Evolutionary conservation across 768 basidiomycete genomes (phyloP), one percentile per base, ranked within the genome.

Genomic region (Podaxis sp.): DNA sequence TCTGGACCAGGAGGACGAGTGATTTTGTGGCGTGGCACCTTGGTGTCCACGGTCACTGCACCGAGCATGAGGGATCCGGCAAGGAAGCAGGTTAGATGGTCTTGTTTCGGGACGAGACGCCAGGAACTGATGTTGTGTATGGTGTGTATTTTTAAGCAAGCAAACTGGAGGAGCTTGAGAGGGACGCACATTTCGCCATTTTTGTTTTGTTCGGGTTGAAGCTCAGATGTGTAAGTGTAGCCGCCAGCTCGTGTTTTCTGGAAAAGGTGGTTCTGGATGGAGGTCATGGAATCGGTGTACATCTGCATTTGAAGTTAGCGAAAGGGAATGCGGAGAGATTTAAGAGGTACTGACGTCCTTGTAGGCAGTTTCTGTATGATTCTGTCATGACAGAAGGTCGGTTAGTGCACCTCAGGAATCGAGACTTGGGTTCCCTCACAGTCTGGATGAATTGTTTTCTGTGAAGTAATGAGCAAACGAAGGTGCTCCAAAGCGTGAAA

Each of bases 31-130:
- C 55, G 54, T 1, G 54, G 61, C 2, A 73, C 75, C 17, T 80
- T 63, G 0, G 88, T 82, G 10, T 89, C 89, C 2, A 86, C 76
- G 1, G 79, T 84, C 2, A 90, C 91, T 13, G 93, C 91, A 12
- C 96, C 95, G 2, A 99, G 84, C 82, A 99, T 87, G 60, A 99
- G 84, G 0, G 92, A 92, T 2, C 95, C 96, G 20, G 89, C 94
- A 37, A 99, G 78, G 85, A 97, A 99, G 76, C 96, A 98, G 2
- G 92, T 95, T 37, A 99, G 85, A 72, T 97, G 96, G 71, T 99
- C 96, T 77, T 98, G 96, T 72, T 97, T 96, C 10, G 91, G 91
- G 10, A 81, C 81, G 28, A 91, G 77, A 17, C 84, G 82, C 93
- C 93, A 95, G 37, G 78, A 76, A 26, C 91, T 92, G 36, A 41